phyloP scores from a whole-genome alignment of 371 early-diverging fungal species.

The Choanephora cucurbitarum region DNA sequence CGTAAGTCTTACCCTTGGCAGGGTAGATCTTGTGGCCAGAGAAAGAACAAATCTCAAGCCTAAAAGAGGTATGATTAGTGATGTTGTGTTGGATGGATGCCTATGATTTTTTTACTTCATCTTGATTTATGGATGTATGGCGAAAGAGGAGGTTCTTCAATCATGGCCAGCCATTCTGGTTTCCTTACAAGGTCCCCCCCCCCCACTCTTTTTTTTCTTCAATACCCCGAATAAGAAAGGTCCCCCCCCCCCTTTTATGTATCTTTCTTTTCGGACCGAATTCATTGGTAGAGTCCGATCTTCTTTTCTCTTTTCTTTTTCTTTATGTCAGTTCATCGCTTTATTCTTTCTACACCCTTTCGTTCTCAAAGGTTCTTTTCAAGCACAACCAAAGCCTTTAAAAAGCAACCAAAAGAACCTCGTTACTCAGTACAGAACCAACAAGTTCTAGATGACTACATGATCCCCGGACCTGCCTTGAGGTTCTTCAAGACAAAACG shows the following conservation, averaged over 20 bases:
- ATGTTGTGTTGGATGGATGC: background rate
- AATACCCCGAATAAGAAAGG: too few species aligned
- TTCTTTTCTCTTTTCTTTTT: too few species aligned
- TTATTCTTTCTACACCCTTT: too few species aligned
- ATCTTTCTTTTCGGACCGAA: background rate
- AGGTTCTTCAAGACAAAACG: conserved; percentile 34
- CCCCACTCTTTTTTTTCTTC: background rate
- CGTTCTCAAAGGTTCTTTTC: background rate
- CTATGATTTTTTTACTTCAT: conserved; percentile 17
- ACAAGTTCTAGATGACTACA: conserved; percentile 27
- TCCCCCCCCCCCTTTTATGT: background rate
- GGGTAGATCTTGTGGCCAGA: conserved; percentile 98
- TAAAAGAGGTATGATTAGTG: conserved; percentile 24
- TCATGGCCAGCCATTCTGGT: background rate
- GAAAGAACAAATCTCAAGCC: conserved; percentile 91
- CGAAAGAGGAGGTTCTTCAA: conserved; percentile 21
- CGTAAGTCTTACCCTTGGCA: conserved; percentile 91
- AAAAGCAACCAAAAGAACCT: conserved; percentile 1
- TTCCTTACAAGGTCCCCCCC: conserved; percentile 1
- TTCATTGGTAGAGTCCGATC: too few species aligned
- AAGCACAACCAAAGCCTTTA: background rate
- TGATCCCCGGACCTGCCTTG: conserved; percentile 45
- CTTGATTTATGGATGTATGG: conserved; percentile 24
- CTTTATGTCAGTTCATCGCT: too few species aligned
- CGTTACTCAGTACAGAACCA: conserved; percentile 19